A percentile compares a stretch with the other conserved stretches of the same genome.
Evolutionary conservation across 345 rosid species (phyloP).

Genomic region (Carallia brachiata): DNA sequence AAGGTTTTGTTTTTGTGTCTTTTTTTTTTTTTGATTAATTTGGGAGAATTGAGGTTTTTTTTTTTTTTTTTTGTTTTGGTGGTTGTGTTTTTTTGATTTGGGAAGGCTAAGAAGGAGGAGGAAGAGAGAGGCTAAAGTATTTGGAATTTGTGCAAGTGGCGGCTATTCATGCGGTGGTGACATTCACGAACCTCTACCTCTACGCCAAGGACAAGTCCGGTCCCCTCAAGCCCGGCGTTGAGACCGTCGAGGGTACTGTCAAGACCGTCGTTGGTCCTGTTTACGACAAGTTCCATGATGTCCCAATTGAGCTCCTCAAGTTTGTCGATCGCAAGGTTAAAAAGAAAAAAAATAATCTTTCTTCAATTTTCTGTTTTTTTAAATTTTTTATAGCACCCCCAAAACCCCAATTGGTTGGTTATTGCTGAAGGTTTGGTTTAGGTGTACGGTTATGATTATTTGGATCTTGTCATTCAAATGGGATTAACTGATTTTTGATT

Average conservation of each 20-base stretch:
- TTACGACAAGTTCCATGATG: constrained; percentile 58
- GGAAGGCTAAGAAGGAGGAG: constrained; percentile 21
- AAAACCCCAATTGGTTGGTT: no score
- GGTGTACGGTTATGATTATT: no score
- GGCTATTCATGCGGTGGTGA: constrained; percentile 49
- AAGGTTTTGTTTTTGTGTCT: not conserved
- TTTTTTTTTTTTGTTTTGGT: not conserved
- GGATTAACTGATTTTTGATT: no score
- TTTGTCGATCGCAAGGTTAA: constrained; percentile 77
- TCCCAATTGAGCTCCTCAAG: constrained; percentile 64
- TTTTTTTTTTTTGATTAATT: not conserved
- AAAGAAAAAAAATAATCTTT: not conserved
- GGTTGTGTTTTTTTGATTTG: no score
- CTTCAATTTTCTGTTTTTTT: not conserved
- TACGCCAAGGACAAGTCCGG: constrained; percentile 85
- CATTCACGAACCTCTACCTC: constrained; percentile 54
- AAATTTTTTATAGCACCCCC: not conserved
- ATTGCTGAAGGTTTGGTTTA: no score
- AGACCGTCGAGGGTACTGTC: constrained; percentile 82
- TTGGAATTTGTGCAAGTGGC: constrained; percentile 81
- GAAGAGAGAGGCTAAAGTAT: constrained; percentile 64
- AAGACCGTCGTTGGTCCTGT: constrained; percentile 78
- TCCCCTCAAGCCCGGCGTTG: constrained; percentile 80
- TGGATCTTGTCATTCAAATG: no score
- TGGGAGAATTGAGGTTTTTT: not conserved